A percentile compares a stretch with the other conserved stretches of the same genome.
Conservation (phyloP, 495 filamentous ascomycete genomes). For the Penicillium odoratum region DNA sequence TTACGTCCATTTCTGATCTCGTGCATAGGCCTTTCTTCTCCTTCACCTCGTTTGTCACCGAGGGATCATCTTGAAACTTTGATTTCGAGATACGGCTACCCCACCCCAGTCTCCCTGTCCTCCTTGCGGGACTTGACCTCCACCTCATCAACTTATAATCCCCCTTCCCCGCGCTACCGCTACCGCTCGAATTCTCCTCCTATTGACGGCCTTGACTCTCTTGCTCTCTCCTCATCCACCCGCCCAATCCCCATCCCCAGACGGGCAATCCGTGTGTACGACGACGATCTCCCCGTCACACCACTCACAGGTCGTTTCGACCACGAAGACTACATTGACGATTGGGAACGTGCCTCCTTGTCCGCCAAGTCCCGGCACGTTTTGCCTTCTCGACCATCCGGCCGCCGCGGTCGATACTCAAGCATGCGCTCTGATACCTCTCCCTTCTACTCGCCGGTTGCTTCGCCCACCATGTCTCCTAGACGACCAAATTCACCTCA, state of each 20-base stretch:
- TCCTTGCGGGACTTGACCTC: constrained; percentile 74
- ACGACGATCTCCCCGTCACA: constrained; percentile 43
- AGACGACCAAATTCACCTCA: constrained; percentile 39
- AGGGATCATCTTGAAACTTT: constrained; percentile 73
- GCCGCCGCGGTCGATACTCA: constrained; percentile 18
- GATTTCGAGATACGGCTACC: constrained; percentile 46
- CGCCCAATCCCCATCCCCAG: constrained; percentile 45
- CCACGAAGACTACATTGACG: constrained; percentile 37
- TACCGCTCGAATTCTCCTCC: constrained; percentile 19
- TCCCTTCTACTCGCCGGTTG: constrained; percentile 37
- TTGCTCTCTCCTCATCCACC: constrained; percentile 35
- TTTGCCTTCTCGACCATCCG: constrained; percentile 8
- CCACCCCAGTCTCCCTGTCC: constrained; percentile 63
- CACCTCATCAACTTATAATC: constrained; percentile 61
- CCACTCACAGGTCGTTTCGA: constrained; percentile 48
- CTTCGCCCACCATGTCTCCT: constrained; percentile 40
- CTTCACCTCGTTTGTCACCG: constrained; percentile 47
- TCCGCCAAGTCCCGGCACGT: constrained; percentile 24
- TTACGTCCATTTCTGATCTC: constrained; percentile 52
- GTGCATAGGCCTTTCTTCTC: constrained; percentile 58
- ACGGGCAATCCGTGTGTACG: constrained; percentile 26
- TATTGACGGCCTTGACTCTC: constrained; percentile 29
- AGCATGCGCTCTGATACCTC: constrained; percentile 43
- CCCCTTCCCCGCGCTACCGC: constrained; percentile 33
- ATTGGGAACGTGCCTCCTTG: constrained; percentile 33